phyloP scores from a whole-genome alignment of 2,329 filamentous ascomycete species.

The Fusarium temperatum region DNA sequence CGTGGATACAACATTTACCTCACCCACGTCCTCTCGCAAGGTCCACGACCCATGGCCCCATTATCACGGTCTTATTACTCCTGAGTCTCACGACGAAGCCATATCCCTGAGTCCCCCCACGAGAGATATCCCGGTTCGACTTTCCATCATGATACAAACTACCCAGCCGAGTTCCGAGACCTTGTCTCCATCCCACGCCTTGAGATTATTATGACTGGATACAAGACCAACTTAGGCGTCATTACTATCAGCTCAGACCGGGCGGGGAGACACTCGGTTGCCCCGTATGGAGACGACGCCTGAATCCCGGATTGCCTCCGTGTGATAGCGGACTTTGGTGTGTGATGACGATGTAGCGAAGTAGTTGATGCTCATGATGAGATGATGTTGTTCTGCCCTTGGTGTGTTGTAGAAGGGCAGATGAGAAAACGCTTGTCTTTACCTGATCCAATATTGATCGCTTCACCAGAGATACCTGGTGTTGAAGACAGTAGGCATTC shows the following conservation, averaged over 20 bases:
- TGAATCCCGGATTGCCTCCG: conserved; percentile 1
- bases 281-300: neutral
- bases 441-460: neutral
- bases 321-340: conserved; percentile 17
- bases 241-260: conserved; percentile 16
- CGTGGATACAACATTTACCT: conserved; percentile 27
- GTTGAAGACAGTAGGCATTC: neutral
- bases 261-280: neutral
- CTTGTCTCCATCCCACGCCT: conserved; percentile 20
- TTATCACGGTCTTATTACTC: conserved; percentile 17
- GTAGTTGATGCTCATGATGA: conserved; percentile 15
- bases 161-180: conserved; percentile 10
- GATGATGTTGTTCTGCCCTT: neutral
- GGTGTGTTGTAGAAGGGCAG: conserved; percentile 3
- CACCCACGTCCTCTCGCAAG: conserved; percentile 14
- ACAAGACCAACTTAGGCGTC: neutral
- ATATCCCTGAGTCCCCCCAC: conserved; percentile 20
- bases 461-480: neutral
- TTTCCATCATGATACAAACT: conserved; percentile 1
- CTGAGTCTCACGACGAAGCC: conserved; percentile 18
- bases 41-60: conserved; percentile 25
- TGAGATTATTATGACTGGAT: neutral
- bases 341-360: conserved; percentile 19
- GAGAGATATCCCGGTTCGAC: conserved; percentile 19
- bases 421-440: neutral